Base-by-base conservation (phyloP, 2,329 filamentous ascomycete genomes). In the Hypoxylon sp. region DNA sequence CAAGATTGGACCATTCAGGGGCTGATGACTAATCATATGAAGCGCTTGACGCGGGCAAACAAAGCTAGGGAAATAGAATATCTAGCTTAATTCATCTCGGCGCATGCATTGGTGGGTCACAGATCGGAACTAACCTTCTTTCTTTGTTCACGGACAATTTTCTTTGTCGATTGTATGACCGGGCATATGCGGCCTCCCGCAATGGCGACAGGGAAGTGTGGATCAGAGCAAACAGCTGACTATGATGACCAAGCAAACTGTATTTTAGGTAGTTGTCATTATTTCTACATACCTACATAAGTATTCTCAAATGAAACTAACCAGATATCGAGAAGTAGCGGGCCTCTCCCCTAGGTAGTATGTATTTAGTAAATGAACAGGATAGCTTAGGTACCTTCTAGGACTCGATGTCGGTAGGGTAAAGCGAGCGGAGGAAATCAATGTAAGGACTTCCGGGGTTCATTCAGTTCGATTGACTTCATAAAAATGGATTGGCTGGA, bases 311-410 rank as follows among this genome's bases (percentile, higher is more conserved):
- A 21, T 25, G 13, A 3, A 52, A 38, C 5, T n/a, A 17, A 5
- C 11, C 19, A 17, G 11, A n/a, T 3, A 17, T 14, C n/a, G 38
- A 17, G 7, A n/a, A 5, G 4, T n/a, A 25, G 10, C 13, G 10
- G 4, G 34, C 13, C n/a, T n/a, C 13, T 36, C n/a, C n/a, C n/a
- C n/a, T n/a, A n/a, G n/a, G n/a, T n/a, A n/a, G 0, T 36, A 6
- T 36, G 30, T 13, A 51, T 30, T 32, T 34, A 36, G 49, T 30
- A 6, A 4, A 51, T 36, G 13, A 51, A 51, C 17, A n/a, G 30
- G 49, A 34, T 51, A 34, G 49, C 30, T 36, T 30, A n/a, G n/a
- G n/a, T n/a, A 14, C 30, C 13, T 50, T 50, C 17, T 36, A 13
- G 2, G 17, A 11, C 2, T 14, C 9, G 19, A 10, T 34, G n/a